Percentiles rank a stretch among this genome's conserved stretches.
phyloP scores from a whole-genome alignment of 257 asterid species.

The Voacanga thouarsii region DNA sequence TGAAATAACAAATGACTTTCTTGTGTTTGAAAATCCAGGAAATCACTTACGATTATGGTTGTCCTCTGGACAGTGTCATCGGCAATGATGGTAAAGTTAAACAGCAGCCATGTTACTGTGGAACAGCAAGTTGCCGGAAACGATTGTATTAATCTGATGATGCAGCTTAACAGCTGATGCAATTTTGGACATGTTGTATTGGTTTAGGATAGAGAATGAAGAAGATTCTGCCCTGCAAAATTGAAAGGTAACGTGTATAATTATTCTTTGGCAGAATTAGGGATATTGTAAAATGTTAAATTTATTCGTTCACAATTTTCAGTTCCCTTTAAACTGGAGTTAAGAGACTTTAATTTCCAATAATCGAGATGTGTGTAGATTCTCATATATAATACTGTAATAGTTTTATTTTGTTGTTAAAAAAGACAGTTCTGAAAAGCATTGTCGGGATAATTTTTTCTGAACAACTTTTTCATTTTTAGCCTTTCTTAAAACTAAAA shows the following conservation, averaged over 20 bases:
- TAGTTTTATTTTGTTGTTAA: no score
- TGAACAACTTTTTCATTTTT: no score
- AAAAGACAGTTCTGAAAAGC: no score
- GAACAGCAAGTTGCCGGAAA: constrained; percentile 15
- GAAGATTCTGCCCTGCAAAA: background rate
- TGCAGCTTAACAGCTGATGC: background rate
- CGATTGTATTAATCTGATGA: constrained; percentile 7
- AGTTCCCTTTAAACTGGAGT: no score
- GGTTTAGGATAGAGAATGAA: background rate
- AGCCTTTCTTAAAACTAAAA: no score
- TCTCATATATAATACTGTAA: no score
- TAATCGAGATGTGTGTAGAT: no score
- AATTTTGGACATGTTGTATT: background rate
- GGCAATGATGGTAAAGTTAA: constrained; percentile 13
- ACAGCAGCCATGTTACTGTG: constrained; percentile 20
- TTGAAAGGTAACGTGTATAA: background rate
- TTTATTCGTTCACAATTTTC: no score
- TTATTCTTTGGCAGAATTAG: background rate
- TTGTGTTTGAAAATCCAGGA: constrained; percentile 16
- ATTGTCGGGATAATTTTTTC: no score
- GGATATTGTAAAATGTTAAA: no score
- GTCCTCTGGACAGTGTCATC: constrained; percentile 17
- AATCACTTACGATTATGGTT: constrained; percentile 23
- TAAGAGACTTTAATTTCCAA: no score
- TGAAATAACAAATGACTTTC: background rate